These are phyloP conservation scores for Lactarius hengduanensis DNA, from an alignment of 768 basidiomycete genomes.

Conservation along the genomic window DNA sequence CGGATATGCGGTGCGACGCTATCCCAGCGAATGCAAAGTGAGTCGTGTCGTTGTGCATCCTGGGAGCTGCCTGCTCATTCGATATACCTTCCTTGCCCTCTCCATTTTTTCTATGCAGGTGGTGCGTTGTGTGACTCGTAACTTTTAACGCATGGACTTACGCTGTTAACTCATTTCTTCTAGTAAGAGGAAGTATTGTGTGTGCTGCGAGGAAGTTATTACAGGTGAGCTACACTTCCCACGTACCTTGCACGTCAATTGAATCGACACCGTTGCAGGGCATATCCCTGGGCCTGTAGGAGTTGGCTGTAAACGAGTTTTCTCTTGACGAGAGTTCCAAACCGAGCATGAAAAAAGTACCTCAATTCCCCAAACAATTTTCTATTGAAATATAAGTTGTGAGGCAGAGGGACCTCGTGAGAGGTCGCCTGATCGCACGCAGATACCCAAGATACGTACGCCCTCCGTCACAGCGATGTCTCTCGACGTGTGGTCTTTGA, in stretches of 20 bases:
- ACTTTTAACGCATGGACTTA: background rate
- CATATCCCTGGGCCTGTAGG: slow-evolving; percentile 24
- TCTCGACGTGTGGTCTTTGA: background rate
- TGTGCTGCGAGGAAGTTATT: slow-evolving; percentile 23
- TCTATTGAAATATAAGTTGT: background rate
- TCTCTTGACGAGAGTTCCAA: slow-evolving; percentile 5
- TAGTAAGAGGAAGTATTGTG: slow-evolving; percentile 24
- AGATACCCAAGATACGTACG: no score
- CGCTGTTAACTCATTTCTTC: background rate
- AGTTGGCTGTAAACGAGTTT: slow-evolving; percentile 22
- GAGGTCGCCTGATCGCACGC: background rate
- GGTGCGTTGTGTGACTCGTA: slow-evolving; percentile 8
- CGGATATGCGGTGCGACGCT: slow-evolving; percentile 13
- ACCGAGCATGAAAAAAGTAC: background rate
- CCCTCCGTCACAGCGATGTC: background rate
- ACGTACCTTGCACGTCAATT: background rate
- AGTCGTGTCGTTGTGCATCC: background rate
- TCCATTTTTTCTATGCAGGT: slow-evolving; percentile 5
- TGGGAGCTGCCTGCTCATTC: background rate
- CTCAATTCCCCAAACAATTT: background rate
- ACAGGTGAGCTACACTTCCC: slow-evolving; percentile 4
- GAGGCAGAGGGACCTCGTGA: background rate
- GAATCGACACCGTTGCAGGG: background rate
- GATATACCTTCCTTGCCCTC: background rate
- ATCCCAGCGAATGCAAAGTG: slow-evolving; percentile 20